phyloP scores from a whole-genome alignment of 2,329 filamentous ascomycete genomes.

The Helminthosporium solani region DNA sequence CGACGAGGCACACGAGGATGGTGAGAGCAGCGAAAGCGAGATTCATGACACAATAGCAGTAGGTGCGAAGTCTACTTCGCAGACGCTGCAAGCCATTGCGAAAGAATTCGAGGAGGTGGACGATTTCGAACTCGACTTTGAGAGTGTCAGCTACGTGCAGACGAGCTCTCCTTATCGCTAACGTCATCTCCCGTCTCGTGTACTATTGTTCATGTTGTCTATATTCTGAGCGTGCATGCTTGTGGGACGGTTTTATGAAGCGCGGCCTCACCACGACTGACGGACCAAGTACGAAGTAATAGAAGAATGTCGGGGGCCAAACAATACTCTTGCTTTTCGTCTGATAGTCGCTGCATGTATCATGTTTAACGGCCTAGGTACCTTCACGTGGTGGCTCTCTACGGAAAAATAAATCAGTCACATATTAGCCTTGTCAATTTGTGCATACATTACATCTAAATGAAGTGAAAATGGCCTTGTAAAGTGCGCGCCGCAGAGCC shows the following conservation, averaged over 20 bases:
- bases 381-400: too few relatives aligned
- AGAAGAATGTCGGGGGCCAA: too few relatives aligned
- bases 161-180: constrained; percentile 45
- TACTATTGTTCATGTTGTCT: not conserved
- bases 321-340: too few relatives aligned
- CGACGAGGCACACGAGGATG: constrained; percentile 23
- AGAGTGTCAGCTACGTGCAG: constrained; percentile 45
- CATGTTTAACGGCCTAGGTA: too few relatives aligned
- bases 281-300: too few relatives aligned
- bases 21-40: constrained; percentile 22
- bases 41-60: constrained; percentile 25
- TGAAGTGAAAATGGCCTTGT: not conserved
- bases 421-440: not conserved
- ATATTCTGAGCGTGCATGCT: not conserved
- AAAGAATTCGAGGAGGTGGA: constrained; percentile 54
- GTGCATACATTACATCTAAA: too few relatives aligned
- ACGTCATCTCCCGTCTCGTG: not conserved
- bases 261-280: too few relatives aligned
- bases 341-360: too few relatives aligned
- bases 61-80: constrained; percentile 24
- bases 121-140: constrained; percentile 54
- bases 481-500: not conserved
- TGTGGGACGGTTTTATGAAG: not conserved
- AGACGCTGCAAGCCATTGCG: constrained; percentile 46
- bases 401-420: too few relatives aligned